These are phyloP conservation scores for Astrothelium subdiscretum DNA, from an alignment of 495 filamentous ascomycete species.

Conservation along the genomic window DNA sequence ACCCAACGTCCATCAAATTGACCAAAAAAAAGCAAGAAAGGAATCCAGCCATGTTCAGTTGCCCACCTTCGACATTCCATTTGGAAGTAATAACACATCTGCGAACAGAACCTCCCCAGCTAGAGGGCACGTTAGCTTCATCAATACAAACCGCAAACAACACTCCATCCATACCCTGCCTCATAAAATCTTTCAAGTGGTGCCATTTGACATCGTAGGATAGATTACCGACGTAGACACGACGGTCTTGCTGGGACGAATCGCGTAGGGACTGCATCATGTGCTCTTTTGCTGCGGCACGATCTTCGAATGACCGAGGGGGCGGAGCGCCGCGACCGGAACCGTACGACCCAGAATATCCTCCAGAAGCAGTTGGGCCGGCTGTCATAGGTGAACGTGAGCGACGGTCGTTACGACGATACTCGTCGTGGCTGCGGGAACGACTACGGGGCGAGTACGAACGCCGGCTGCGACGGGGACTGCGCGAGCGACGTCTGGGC, in stretches of 20 bases:
- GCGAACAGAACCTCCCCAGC: conserved; percentile 99
- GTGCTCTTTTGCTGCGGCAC: conserved; percentile 72
- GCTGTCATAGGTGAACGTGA: conserved; percentile 80
- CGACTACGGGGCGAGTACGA: conserved; percentile 90
- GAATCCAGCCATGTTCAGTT: conserved; percentile 65
- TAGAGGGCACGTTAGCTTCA: conserved; percentile 26
- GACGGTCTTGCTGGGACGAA: conserved; percentile 93
- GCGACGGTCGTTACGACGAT: conserved; percentile 67
- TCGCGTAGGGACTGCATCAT: conserved; percentile 93
- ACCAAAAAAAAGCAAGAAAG: conserved; percentile 43
- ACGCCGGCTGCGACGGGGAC: conserved; percentile 61
- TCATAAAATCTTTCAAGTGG: conserved; percentile 99
- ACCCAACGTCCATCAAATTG: conserved; percentile 87
- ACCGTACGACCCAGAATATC: conserved; percentile 49
- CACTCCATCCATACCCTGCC: conserved; percentile 65
- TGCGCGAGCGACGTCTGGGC: conserved; percentile 77
- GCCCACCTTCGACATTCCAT: conserved; percentile 99
- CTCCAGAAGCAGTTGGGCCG: conserved; percentile 57
- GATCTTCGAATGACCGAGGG: conserved; percentile 70
- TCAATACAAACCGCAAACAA: neutral
- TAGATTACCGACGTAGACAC: conserved; percentile 97
- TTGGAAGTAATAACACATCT: conserved; percentile 98
- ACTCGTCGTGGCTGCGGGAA: conserved; percentile 75
- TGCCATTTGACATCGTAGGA: conserved; percentile 99
- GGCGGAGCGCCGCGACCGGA: conserved; percentile 51